phyloP scores from a whole-genome alignment of 2,329 filamentous ascomycete genomes.

The Beauveria bassiana region DNA sequence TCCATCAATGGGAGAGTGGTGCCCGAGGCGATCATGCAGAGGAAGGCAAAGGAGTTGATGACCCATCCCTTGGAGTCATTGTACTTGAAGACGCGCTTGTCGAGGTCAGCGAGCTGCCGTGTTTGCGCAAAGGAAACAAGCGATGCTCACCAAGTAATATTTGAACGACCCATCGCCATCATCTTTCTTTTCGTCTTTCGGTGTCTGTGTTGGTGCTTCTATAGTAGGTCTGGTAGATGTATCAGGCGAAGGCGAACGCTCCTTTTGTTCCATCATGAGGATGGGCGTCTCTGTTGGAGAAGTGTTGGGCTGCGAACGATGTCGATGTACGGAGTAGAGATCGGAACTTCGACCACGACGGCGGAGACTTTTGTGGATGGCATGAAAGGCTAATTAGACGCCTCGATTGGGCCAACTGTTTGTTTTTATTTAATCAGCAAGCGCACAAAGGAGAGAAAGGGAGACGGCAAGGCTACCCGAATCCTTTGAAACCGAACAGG shows the following conservation, averaged over 20 bases:
- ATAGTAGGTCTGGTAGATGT: not conserved
- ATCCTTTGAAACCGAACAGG: not conserved
- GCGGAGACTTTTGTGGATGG: not conserved
- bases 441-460: not conserved
- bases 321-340: not conserved
- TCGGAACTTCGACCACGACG: not conserved
- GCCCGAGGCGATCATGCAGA: conserved; percentile 31
- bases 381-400: too few relatives aligned
- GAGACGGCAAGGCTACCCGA: not conserved
- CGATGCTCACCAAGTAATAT: conserved; percentile 7
- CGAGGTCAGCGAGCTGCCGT: not conserved
- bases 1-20: conserved; percentile 47
- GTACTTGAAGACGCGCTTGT: conserved; percentile 31
- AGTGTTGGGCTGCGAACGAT: not conserved
- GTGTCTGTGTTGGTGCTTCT: not conserved
- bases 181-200: not conserved
- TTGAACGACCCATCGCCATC: conserved; percentile 2
- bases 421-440: not conserved
- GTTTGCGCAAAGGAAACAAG: not conserved
- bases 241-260: not conserved
- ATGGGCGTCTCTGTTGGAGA: not conserved
- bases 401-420: not conserved
- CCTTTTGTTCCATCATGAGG: not conserved
- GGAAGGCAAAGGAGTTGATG: conserved; percentile 26
- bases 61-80: conserved; percentile 30